Evolutionary conservation across 164 flowering plant species (phyloP), one percentile per base, ranked within the genome.

Genomic region (Akebia trifoliata): DNA sequence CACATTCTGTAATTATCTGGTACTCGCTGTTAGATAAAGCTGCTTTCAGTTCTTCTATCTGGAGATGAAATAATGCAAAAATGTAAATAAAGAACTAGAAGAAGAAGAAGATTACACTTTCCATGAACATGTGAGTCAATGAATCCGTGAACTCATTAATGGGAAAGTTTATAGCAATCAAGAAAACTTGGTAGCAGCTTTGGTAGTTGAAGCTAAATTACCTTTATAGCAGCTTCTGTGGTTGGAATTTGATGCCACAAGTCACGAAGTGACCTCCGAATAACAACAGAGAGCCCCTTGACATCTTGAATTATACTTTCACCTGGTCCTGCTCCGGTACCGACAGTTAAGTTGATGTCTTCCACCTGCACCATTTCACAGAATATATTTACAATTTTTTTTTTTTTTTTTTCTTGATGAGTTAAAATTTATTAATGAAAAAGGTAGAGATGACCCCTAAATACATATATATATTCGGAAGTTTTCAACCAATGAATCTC

Each of bases 291-390:
- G 58, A 90, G 72, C 45, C 97, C 98, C 62, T 80, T 82, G 36
- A 93, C 91, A 74, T 90, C 87, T 55, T 83, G 76, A 64, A 93
- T 85, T 69, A 93, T 87, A 72, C 85, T 90, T 67, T 81, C 94
- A 66, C 96, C 83, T 38, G 78, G 54, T 29, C 77, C 80, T 18
- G 62, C 52, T 56, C 87, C 90, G 51, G 74, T 73, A 35, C 92
- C 98, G 66, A 93, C 84, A 71, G 78, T 85, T 60, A 93, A 70
- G 67, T 86, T 82, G 71, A 93, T 84, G 66, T 86, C 92, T 47
- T 85, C 82, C 62, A 92, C 78, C 98, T 90, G 66, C 60, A 63
- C 7, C 36, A 3, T 30, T 10, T 31, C 53, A 50, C 12, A 57
- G 22, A 35, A 50, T 24, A 59, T 26, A 39, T n/a, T n/a, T n/a